Evolutionary conservation across 2,329 filamentous ascomycete species (phyloP).

Genomic region (Claviceps fusiformis): DNA sequence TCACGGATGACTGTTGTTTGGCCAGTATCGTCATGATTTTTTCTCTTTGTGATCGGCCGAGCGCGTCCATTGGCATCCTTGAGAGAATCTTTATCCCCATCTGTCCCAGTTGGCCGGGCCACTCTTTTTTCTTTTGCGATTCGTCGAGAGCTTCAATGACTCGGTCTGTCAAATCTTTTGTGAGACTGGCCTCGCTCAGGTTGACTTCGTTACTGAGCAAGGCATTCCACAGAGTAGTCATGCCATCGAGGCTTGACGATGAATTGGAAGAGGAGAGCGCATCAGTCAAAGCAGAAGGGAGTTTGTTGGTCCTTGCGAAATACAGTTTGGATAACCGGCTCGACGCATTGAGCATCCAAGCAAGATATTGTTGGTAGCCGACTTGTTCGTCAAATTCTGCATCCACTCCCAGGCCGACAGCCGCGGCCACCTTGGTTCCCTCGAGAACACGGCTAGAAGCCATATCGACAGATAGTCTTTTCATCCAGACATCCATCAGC

Average conservation of each 20-base stretch:
- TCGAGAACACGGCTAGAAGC: constrained; percentile 12
- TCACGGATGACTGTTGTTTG: constrained; percentile 13
- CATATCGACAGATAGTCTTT: constrained; percentile 19
- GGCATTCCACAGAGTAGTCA: constrained; percentile 16
- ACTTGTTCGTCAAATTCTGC: constrained; percentile 14
- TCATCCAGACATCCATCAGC: constrained; percentile 20
- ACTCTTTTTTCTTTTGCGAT: constrained; percentile 17
- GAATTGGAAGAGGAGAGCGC: constrained; percentile 11
- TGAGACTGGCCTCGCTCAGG: constrained; percentile 20
- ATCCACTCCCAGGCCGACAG: constrained; percentile 7
- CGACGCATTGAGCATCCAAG: constrained; percentile 20
- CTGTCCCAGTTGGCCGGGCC: constrained; percentile 17
- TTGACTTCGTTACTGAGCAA: constrained; percentile 25
- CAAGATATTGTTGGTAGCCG: constrained; percentile 19
- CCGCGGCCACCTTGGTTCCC: constrained; percentile 10
- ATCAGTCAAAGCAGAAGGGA: constrained; percentile 15
- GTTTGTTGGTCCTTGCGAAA: constrained; percentile 11
- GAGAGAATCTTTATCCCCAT: constrained; percentile 21
- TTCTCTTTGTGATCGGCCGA: constrained; percentile 31
- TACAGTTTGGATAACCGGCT: constrained; percentile 19
- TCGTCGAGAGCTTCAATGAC: constrained; percentile 17
- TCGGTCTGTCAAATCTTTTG: constrained; percentile 19
- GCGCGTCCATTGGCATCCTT: constrained; percentile 22
- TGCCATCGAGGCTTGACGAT: constrained; percentile 4
- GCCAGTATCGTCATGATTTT: constrained; percentile 24